These are phyloP conservation scores for Lecanicillium sp. DNA, from an alignment of 2,329 filamentous ascomycete species.

Conservation along the genomic window DNA sequence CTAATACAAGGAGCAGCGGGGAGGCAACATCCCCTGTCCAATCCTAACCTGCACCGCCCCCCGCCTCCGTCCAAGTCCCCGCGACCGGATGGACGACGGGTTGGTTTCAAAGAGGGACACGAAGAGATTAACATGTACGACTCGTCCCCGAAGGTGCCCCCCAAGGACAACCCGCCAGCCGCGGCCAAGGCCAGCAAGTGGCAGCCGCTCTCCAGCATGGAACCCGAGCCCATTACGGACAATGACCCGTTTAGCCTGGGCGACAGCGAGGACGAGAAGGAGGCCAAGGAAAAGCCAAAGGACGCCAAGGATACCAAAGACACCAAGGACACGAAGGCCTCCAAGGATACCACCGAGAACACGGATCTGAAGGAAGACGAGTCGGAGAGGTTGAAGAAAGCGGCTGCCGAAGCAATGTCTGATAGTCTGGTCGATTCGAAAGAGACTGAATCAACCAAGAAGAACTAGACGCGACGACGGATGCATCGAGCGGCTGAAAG, in stretches of 20 bases:
- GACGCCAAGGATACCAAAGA: slow-evolving; percentile 43
- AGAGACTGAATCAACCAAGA: slow-evolving; percentile 25
- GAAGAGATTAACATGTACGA: slow-evolving; percentile 78
- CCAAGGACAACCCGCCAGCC: slow-evolving; percentile 41
- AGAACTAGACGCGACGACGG: slow-evolving; percentile 13
- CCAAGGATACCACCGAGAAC: slow-evolving; percentile 38
- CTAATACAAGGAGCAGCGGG: slow-evolving; percentile 20
- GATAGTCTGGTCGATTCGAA: slow-evolving; percentile 42
- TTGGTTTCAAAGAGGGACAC: slow-evolving; percentile 53
- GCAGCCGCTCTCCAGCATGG: slow-evolving; percentile 80
- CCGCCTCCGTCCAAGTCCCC: slow-evolving; percentile 48
- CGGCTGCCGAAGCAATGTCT: slow-evolving; percentile 53
- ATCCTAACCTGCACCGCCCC: slow-evolving; percentile 74
- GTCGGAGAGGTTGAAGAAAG: slow-evolving; percentile 56
- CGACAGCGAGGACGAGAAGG: slow-evolving; percentile 90
- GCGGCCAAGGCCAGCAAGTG: slow-evolving; percentile 80
- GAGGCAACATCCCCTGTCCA: slow-evolving; percentile 56
- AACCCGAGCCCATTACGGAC: slow-evolving; percentile 76
- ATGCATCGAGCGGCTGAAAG: background rate
- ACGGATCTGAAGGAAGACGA: slow-evolving; percentile 48
- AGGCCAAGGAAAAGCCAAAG: slow-evolving; percentile 27
- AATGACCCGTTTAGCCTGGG: slow-evolving; percentile 96
- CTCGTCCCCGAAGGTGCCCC: slow-evolving; percentile 47
- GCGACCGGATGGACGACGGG: slow-evolving; percentile 42
- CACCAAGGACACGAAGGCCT: slow-evolving; percentile 44